phyloP scores from a whole-genome alignment of 768 basidiomycete genomes.

The Suillus ampliporus region DNA sequence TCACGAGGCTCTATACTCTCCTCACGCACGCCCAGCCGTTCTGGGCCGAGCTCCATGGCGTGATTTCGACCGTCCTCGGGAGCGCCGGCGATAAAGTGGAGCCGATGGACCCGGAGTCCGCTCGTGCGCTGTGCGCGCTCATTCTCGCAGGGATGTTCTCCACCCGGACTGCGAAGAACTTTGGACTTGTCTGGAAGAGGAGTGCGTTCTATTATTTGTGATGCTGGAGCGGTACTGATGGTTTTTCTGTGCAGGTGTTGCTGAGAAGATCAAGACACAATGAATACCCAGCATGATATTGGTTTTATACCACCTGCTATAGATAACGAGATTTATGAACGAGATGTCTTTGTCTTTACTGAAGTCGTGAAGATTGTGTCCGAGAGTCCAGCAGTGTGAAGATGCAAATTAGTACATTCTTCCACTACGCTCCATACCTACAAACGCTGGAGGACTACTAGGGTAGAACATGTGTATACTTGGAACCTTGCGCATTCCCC shows the following conservation, averaged over 20 bases:
- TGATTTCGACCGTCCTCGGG: slow-evolving; percentile 55
- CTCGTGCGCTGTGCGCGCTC: slow-evolving; percentile 74
- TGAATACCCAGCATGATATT: not conserved
- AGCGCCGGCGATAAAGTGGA: slow-evolving; percentile 39
- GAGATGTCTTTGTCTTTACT: no score
- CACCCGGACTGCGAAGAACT: slow-evolving; percentile 69
- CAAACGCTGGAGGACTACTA: no score
- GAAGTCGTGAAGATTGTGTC: no score
- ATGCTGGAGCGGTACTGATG: slow-evolving; percentile 4
- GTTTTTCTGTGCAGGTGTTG: slow-evolving; percentile 10
- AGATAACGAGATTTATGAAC: no score
- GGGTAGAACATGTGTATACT: no score
- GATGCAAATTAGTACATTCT: no score
- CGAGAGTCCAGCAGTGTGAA: no score
- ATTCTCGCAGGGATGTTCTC: slow-evolving; percentile 67
- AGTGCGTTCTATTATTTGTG: slow-evolving; percentile 16
- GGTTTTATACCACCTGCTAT: not conserved
- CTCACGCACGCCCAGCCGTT: slow-evolving; percentile 89
- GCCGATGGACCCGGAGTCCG: slow-evolving; percentile 64
- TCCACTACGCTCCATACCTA: no score
- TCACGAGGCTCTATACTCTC: slow-evolving; percentile 79
- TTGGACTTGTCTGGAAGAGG: slow-evolving; percentile 36
- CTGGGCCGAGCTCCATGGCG: slow-evolving; percentile 65
- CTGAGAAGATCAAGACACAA: slow-evolving; percentile 37
- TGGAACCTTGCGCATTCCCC: no score